phyloP scores from a whole-genome alignment of 75 land plant species.

The Azolla pinnata region DNA sequence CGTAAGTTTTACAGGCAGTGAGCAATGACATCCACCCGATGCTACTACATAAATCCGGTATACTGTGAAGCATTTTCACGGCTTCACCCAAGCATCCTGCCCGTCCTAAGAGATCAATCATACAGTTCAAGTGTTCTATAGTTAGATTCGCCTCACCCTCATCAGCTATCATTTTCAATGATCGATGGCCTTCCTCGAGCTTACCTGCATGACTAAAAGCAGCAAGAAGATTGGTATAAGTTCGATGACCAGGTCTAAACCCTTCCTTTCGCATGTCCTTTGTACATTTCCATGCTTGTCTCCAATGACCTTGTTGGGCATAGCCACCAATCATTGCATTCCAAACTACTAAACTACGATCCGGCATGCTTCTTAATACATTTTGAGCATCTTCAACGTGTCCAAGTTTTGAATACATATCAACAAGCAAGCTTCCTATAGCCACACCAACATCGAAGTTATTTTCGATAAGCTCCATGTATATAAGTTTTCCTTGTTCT shows the following conservation, averaged over 20 bases:
- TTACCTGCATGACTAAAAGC: slow-evolving; percentile 3
- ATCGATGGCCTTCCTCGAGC: neutral
- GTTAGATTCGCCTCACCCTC: neutral
- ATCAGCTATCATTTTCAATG: neutral
- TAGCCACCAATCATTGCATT: slow-evolving; percentile 50
- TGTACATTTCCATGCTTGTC: neutral
- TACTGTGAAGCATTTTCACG: neutral
- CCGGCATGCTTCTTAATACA: slow-evolving; percentile 26
- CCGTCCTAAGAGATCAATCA: slow-evolving; percentile 1
- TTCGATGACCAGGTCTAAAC: neutral
- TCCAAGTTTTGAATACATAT: slow-evolving; percentile 7
- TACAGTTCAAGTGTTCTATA: neutral
- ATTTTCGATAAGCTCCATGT: neutral
- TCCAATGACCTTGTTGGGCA: slow-evolving; percentile 8
- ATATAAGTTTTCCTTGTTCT: neutral
- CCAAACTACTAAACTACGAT: slow-evolving; percentile 42
- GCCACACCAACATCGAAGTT: neutral
- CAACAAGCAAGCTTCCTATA: neutral
- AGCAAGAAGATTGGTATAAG: slow-evolving; percentile 3
- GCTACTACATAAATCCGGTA: neutral
- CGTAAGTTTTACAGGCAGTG: neutral
- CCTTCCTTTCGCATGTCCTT: neutral
- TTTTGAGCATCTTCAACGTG: slow-evolving; percentile 8
- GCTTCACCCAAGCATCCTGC: slow-evolving; percentile 6
- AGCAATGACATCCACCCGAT: neutral